Base-by-base conservation (phyloP, 192 early-diverging fungal species). In the Pilaira anomala region DNA sequence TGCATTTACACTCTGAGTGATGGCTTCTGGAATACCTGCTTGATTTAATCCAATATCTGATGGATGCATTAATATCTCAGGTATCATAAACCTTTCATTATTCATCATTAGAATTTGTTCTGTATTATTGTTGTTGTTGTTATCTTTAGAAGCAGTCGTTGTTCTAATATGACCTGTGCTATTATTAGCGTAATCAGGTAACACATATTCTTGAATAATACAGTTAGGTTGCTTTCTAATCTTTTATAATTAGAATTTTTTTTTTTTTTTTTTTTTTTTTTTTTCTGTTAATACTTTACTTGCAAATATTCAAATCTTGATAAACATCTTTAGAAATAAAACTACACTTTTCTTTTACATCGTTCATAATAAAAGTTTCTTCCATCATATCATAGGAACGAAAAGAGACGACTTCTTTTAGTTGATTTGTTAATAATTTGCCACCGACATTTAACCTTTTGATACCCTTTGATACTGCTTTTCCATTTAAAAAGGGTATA, bases 361-460 rank as follows among this genome's bases (percentile, higher is more conserved):
- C 78, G 61, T 88, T 90, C 53, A 95, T 85, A n/a, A 95, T 76
- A 56, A 82, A 88, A 0, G 91, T 90, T 71, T 95, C 91, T 53
- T 95, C 91, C 91, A 92, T 95, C 93, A 95, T 95, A 63, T 95
- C 87, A 84, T 88, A 95, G 62, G 91, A 85, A 78, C 92, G 78
- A 63, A 95, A 95, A n/a, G 93, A 93, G 21, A 95, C 87, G n/a
- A 85, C 82, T 61, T 95, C 93, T 63, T 95, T 95, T 12, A 95
- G 71, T 52, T 92, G 89, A 66, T 88, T 95, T 8, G 93, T 95
- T 60, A 95, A 69, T 44, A 95, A 71, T 44, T 91, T 93, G 3
- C 93, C 93, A 30, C 91, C 93, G 11, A 95, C 85, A 50, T 92
- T 88, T 39, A 95, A 80, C 79, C 84, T 76, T 21, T 81, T 72